phyloP scores from a whole-genome alignment of 2,329 filamentous ascomycete genomes.

The Lachnellula arida region DNA sequence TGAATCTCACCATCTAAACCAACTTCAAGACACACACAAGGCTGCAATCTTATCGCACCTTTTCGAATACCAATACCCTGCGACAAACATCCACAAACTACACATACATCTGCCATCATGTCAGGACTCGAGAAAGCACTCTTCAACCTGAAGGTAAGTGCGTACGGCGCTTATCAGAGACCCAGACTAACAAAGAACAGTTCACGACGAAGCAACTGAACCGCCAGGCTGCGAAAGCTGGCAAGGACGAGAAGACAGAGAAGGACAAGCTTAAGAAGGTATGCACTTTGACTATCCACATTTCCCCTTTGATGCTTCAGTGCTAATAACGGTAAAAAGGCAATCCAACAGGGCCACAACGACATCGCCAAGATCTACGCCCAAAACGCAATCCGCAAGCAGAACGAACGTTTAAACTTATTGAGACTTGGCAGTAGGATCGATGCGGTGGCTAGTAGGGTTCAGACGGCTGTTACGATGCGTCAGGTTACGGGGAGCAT shows the following conservation, averaged over 20 bases:
- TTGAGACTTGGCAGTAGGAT: conserved; percentile 52
- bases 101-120: conserved; percentile 37
- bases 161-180: neutral
- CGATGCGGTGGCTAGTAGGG: conserved; percentile 53
- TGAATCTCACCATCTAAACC: neutral
- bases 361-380: conserved; percentile 61
- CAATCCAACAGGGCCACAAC: conserved; percentile 53
- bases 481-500: conserved; percentile 55
- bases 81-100: neutral
- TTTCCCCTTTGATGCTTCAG: neutral
- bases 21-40: conserved; percentile 12
- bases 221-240: conserved; percentile 55
- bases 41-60: conserved; percentile 10
- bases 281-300: neutral
- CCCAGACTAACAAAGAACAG: conserved; percentile 30
- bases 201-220: conserved; percentile 61
- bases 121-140: conserved; percentile 58
- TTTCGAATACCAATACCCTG: neutral
- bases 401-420: conserved; percentile 57
- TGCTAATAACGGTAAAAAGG: conserved; percentile 34
- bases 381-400: conserved; percentile 58
- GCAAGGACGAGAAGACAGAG: conserved; percentile 56
- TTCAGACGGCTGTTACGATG: conserved; percentile 62
- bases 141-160: conserved; percentile 54
- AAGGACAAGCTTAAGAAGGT: conserved; percentile 60